phyloP scores from a whole-genome alignment of 1,139 yeast genomes.

The Citeromyces hawaiiensis region DNA sequence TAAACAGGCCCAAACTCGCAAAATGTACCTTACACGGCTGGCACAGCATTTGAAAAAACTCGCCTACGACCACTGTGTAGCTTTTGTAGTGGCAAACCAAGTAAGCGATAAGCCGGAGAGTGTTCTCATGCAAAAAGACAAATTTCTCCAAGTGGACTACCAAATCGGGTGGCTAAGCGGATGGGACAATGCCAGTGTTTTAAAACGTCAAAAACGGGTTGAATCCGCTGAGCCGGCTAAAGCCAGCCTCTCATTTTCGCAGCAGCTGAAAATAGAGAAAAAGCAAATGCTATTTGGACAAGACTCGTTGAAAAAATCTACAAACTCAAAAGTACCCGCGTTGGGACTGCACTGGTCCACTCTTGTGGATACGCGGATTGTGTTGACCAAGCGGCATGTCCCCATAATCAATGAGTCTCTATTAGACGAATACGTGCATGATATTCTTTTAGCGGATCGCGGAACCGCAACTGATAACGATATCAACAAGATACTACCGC shows the following conservation, averaged over 20 bases:
- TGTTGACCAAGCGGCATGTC: constrained; percentile 13
- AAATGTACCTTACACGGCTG: constrained; percentile 28
- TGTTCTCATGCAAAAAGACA: constrained; percentile 15
- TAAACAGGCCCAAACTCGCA: constrained; percentile 21
- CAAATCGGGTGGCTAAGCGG: constrained; percentile 69
- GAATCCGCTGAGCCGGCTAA: constrained; percentile 1
- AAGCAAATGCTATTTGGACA: constrained; percentile 12
- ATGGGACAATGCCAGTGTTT: constrained; percentile 41
- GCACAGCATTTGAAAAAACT: constrained; percentile 36
- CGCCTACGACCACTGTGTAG: constrained; percentile 35
- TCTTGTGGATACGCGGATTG: constrained; percentile 16
- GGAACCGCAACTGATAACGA: not conserved
- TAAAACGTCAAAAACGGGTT: constrained; percentile 13
- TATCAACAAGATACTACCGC: constrained; percentile 6
- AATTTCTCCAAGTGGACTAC: constrained; percentile 36
- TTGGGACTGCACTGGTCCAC: constrained; percentile 16
- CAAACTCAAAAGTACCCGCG: constrained; percentile 13
- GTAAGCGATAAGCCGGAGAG: constrained; percentile 46
- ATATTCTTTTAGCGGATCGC: constrained; percentile 9
- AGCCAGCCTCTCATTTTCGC: constrained; percentile 8
- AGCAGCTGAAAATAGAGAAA: constrained; percentile 11
- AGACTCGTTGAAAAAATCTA: not conserved
- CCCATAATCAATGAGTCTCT: constrained; percentile 16
- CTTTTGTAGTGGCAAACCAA: constrained; percentile 70
- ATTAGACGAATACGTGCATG: constrained; percentile 16